A percentile compares a stretch with the other conserved stretches of the same genome.
phyloP scores from a whole-genome alignment of 2,329 filamentous ascomycete genomes.

The Trematosphaeria pertusa region DNA sequence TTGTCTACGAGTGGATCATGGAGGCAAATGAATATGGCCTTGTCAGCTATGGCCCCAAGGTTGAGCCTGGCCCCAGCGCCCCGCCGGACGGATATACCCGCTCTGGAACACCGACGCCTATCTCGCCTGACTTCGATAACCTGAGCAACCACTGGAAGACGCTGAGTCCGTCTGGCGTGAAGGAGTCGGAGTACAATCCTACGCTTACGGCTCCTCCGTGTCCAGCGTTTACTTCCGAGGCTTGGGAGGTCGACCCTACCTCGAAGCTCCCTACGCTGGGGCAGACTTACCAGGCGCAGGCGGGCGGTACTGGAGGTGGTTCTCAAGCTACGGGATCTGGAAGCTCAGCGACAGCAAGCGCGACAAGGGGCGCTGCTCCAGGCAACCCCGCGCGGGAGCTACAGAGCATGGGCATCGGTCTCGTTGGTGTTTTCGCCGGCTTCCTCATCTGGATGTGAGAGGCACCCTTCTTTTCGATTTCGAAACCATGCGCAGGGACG shows the following conservation, averaged over 20 bases:
- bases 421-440: constrained; percentile 28
- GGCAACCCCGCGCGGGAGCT: constrained; percentile 21
- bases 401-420: constrained; percentile 28
- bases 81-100: constrained; percentile 73
- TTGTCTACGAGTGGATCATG: constrained; percentile 90
- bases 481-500: no score
- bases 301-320: constrained; percentile 11
- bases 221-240: constrained; percentile 70
- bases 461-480: no score
- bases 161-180: constrained; percentile 72
- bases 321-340: constrained; percentile 7
- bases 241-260: constrained; percentile 77
- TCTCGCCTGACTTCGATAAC: constrained; percentile 79
- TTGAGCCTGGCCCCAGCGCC: constrained; percentile 53
- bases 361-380: constrained; percentile 21
- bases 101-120: constrained; percentile 74
- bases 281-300: constrained; percentile 33
- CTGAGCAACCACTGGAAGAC: constrained; percentile 79
- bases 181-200: constrained; percentile 69
- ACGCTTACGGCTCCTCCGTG: constrained; percentile 70
- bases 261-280: constrained; percentile 74
- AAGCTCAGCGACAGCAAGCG: constrained; percentile 10
- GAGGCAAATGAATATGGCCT: constrained; percentile 85
- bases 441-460: constrained; percentile 37
- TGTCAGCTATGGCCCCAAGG: constrained; percentile 73